Evolutionary conservation across 1,139 yeast genomes (phyloP).

Genomic region (Blastobotrys proliferans): DNA sequence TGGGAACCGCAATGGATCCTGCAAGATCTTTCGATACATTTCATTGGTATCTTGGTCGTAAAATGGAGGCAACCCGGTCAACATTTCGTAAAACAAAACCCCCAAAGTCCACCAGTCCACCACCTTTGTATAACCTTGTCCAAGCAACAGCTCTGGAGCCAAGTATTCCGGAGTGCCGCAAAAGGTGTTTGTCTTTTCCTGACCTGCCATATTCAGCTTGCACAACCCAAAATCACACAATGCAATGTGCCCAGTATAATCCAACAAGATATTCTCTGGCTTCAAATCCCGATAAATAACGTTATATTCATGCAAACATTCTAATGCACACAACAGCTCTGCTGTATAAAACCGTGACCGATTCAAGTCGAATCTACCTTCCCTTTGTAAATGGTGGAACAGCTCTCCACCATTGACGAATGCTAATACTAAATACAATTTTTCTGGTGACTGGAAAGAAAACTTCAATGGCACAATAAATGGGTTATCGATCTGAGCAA

Average conservation of each 20-base stretch:
- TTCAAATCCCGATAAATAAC: constrained; percentile 93
- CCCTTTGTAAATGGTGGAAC: constrained; percentile 89
- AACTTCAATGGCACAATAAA: constrained; percentile 96
- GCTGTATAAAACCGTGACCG: constrained; percentile 92
- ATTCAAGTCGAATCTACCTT: constrained; percentile 83
- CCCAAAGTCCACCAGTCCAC: constrained; percentile 99
- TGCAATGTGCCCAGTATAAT: constrained; percentile 96
- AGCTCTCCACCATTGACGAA: constrained; percentile 97
- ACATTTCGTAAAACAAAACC: constrained; percentile 88
- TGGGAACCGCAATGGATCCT: constrained; percentile 86
- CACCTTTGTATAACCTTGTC: constrained; percentile 90
- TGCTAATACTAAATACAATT: constrained; percentile 81
- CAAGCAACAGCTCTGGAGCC: constrained; percentile 88
- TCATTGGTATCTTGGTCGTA: constrained; percentile 91
- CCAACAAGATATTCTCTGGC: constrained; percentile 90
- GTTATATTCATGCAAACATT: constrained; percentile 82
- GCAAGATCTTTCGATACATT: constrained; percentile 90
- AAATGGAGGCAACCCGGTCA: constrained; percentile 94
- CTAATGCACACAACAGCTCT: constrained; percentile 87
- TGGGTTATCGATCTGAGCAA: constrained; percentile 92
- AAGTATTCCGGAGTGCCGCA: constrained; percentile 97
- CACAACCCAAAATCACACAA: constrained; percentile 96
- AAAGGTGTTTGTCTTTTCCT: constrained; percentile 87
- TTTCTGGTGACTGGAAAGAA: constrained; percentile 94
- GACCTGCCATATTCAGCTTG: constrained; percentile 85